Evolutionary conservation across 140 eudicot species (phyloP).

Genomic region (Cichorium intybus): DNA sequence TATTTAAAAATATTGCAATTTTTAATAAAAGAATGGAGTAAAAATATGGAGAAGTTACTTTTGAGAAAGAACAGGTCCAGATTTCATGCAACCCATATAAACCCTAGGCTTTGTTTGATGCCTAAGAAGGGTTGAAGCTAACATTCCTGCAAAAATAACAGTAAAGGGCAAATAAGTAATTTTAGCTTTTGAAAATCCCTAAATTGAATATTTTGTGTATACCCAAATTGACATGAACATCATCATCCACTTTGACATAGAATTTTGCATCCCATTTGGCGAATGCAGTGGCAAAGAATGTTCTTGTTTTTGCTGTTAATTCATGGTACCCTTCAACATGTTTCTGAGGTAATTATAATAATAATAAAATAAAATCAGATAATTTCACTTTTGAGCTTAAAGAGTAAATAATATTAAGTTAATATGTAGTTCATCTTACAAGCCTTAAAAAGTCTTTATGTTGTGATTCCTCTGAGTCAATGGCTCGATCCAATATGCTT

Average conservation of each 20-base stretch:
- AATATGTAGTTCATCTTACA: slow-evolving; percentile 32
- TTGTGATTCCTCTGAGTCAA: slow-evolving; percentile 66
- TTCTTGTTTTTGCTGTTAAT: slow-evolving; percentile 74
- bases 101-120: slow-evolving; percentile 68
- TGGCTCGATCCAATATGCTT: slow-evolving; percentile 78
- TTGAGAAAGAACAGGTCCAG: slow-evolving; percentile 79
- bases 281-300: slow-evolving; percentile 66
- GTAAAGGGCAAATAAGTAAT: neutral
- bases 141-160: slow-evolving; percentile 44
- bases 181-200: slow-evolving; percentile 2
- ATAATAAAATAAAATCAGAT: neutral
- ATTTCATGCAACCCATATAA: slow-evolving; percentile 84
- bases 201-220: slow-evolving; percentile 15
- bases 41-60: slow-evolving; percentile 37
- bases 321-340: slow-evolving; percentile 91
- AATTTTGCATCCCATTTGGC: slow-evolving; percentile 82
- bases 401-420: neutral
- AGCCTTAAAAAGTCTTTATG: slow-evolving; percentile 71
- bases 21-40: neutral
- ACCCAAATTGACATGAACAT: slow-evolving; percentile 89
- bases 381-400: slow-evolving; percentile 6
- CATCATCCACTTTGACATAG: slow-evolving; percentile 79
- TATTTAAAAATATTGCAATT: neutral
- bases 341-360: slow-evolving; percentile 34
- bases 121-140: slow-evolving; percentile 63